These are phyloP conservation scores for Acrocalymma vagum DNA, from an alignment of 2,329 filamentous ascomycete genomes.

Conservation along the genomic window DNA sequence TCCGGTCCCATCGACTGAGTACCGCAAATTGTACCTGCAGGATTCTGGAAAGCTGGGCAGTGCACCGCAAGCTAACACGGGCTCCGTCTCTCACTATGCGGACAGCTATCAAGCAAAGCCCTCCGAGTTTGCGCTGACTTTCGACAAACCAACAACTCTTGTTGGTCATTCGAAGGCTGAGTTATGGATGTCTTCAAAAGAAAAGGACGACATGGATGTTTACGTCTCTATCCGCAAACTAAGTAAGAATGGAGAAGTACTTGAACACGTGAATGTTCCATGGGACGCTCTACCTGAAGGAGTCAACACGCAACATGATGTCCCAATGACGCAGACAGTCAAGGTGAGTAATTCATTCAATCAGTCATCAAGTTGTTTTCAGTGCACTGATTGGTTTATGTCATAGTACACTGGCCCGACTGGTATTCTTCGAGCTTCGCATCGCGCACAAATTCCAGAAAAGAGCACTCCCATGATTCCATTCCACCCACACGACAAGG, in stretches of 20 bases:
- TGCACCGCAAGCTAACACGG: conserved; percentile 1
- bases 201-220: conserved; percentile 53
- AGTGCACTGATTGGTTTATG: no score
- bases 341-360: no score
- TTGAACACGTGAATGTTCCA: conserved; percentile 56
- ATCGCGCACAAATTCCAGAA: conserved; percentile 12
- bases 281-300: conserved; percentile 16
- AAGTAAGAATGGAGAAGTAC: conserved; percentile 44
- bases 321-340: no score
- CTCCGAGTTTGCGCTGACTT: conserved; percentile 49
- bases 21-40: conserved; percentile 20
- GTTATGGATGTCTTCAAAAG: conserved; percentile 55
- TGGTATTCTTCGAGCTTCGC: conserved; percentile 21
- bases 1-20: conserved; percentile 24
- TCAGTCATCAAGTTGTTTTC: no score
- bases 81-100: conserved; percentile 9
- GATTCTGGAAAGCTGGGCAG: no score
- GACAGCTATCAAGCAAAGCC: conserved; percentile 2
- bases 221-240: conserved; percentile 24
- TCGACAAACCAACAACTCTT: conserved; percentile 49
- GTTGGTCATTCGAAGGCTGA: conserved; percentile 59
- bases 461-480: conserved; percentile 26
- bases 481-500: conserved; percentile 50
- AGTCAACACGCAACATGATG: conserved; percentile 13
- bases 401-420: conserved; percentile 16